Percentiles rank a stretch among this genome's conserved stretches.
These are phyloP conservation scores for Exophiala calicioides DNA, from an alignment of 2,329 filamentous ascomycete genomes.

Conservation along the genomic window DNA sequence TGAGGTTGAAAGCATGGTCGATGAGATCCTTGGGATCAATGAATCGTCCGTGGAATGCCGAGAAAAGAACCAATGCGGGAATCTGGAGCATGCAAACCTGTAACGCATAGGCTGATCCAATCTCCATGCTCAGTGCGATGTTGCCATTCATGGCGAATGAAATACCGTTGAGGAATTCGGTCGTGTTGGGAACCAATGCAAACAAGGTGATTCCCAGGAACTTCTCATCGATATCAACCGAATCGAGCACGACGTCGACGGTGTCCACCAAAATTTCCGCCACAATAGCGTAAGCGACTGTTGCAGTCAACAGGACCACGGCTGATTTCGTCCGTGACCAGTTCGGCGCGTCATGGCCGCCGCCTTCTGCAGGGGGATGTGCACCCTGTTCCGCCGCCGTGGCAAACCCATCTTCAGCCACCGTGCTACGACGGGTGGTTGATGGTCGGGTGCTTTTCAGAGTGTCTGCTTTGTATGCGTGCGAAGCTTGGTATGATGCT, in stretches of 20 bases:
- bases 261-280: constrained; percentile 96
- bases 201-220: constrained; percentile 97
- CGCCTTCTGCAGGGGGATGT: constrained; percentile 45
- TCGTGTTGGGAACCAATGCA: constrained; percentile 95
- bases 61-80: constrained; percentile 88
- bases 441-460: constrained; percentile 36
- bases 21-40: constrained; percentile 56
- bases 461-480: constrained; percentile 37
- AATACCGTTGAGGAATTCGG: constrained; percentile 97
- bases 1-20: constrained; percentile 63
- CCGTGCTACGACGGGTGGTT: constrained; percentile 33
- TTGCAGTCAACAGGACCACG: constrained; percentile 84
- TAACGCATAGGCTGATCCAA: constrained; percentile 92
- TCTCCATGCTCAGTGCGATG: constrained; percentile 98
- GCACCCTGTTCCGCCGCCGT: constrained; percentile 46
- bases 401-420: constrained; percentile 43
- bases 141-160: constrained; percentile 99
- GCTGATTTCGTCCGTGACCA: constrained; percentile 93
- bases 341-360: constrained; percentile 96
- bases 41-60: constrained; percentile 67
- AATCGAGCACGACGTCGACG: constrained; percentile 91
- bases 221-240: constrained; percentile 91
- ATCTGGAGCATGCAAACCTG: constrained; percentile 96
- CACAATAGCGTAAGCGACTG: constrained; percentile 90
- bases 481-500: constrained; percentile 43